Evolutionary conservation across 768 basidiomycete species (phyloP).

Genomic region (Podaxis sp.): DNA sequence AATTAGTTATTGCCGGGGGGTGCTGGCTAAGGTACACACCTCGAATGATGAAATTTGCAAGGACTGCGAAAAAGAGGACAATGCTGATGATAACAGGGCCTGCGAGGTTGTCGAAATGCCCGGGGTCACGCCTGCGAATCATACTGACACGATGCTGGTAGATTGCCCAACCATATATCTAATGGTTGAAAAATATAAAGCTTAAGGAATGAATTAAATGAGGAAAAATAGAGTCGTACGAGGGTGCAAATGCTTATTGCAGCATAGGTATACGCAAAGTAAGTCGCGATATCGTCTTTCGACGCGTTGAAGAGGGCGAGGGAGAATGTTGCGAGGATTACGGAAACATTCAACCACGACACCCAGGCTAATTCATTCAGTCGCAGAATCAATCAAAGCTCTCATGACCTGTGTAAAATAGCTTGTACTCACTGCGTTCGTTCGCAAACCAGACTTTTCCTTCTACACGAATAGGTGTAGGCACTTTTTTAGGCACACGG

Average conservation of each 20-base stretch:
- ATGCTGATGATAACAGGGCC: slow-evolving; percentile 84
- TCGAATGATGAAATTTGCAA: slow-evolving; percentile 85
- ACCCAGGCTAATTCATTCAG: slow-evolving; percentile 71
- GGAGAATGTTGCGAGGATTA: slow-evolving; percentile 81
- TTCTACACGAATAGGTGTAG: slow-evolving; percentile 82
- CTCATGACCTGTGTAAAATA: background rate
- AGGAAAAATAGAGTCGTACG: slow-evolving; percentile 31
- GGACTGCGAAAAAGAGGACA: slow-evolving; percentile 81
- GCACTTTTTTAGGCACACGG: slow-evolving; percentile 76
- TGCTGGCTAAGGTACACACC: slow-evolving; percentile 40
- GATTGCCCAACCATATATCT: slow-evolving; percentile 83
- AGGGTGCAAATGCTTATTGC: slow-evolving; percentile 68
- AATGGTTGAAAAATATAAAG: background rate
- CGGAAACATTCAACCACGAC: slow-evolving; percentile 82
- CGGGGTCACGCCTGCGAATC: slow-evolving; percentile 86
- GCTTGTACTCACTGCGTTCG: slow-evolving; percentile 67
- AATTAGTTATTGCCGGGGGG: slow-evolving; percentile 3
- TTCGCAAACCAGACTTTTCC: slow-evolving; percentile 98
- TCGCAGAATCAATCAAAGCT: background rate
- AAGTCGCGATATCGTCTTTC: slow-evolving; percentile 61
- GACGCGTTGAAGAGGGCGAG: slow-evolving; percentile 89
- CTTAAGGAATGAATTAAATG: background rate
- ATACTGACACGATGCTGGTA: slow-evolving; percentile 88
- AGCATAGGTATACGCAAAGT: slow-evolving; percentile 83
- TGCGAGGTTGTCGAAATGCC: slow-evolving; percentile 78